phyloP scores from a whole-genome alignment of 371 early-diverging fungal genomes.

The Circinella umbellata region DNA sequence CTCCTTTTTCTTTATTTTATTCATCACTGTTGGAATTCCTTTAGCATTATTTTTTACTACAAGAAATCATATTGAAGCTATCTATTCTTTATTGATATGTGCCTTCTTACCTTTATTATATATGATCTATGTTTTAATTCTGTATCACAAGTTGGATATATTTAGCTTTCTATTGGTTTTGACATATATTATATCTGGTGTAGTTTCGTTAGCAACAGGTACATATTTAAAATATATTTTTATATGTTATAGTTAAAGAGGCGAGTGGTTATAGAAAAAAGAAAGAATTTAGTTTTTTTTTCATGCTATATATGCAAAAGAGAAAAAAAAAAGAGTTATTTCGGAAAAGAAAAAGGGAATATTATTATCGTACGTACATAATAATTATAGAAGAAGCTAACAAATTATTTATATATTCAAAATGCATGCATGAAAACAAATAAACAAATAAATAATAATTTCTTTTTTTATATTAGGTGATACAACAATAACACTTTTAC shows the following conservation, averaged over 20 bases:
- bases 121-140: constrained; percentile 28
- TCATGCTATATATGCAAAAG: neutral
- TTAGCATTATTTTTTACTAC: constrained; percentile 22
- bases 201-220: constrained; percentile 40
- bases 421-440: neutral
- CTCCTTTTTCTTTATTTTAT: neutral
- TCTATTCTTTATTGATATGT: constrained; percentile 30
- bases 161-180: constrained; percentile 43
- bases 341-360: no score
- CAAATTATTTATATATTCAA: neutral
- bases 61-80: constrained; percentile 11
- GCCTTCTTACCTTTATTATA: constrained; percentile 36
- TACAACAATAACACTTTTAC: constrained; percentile 38
- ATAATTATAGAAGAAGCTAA: no score
- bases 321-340: no score
- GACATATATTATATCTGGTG: constrained; percentile 42
- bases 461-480: constrained; percentile 23
- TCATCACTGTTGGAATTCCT: constrained; percentile 22
- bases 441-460: neutral
- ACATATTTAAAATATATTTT: no score
- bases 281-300: neutral
- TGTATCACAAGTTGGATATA: constrained; percentile 35
- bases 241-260: no score
- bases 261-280: no score
- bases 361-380: no score